Evolutionary conservation across 768 basidiomycete species (phyloP), one percentile per base, ranked within the genome.

Genomic region (Tylopilus cervinicoccineus): DNA sequence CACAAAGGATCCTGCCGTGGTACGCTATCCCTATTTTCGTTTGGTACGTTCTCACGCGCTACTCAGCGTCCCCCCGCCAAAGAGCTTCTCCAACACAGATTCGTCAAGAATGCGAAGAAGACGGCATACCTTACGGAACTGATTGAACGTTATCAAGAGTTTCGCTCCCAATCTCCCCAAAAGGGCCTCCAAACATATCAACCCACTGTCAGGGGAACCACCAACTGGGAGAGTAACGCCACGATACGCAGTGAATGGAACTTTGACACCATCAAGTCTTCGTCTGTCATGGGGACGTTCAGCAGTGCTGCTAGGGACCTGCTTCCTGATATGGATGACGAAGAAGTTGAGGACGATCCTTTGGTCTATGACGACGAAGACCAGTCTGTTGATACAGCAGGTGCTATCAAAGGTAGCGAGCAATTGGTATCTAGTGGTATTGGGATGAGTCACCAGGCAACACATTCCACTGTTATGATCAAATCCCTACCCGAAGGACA

Each of bases 231-330:
- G 56, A 68, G 65, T 41, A 81, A 78, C 51, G 81, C 78, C 38
- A 91, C 93, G 2, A 77, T 95, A 69, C 80, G 81, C 61, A 93
- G 88, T 61, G 93, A 93, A 53, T 98, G 95, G 96, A 91, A 88
- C 64, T 98, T 98, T 64, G 93, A 93, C 58, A 94, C 91, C 2
- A 72, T 93, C 57, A 83, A 76, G 50, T 77, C 86, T 5, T 72
- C 79, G 9, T 76, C 82, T 24, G 81, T 84, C 4, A 86, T 90
- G 81, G 88, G 87, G 34, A 84, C 88, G 3, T 82, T 85, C 62
- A 79, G 83, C 42, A 84, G 78, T 48, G 83, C 86, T 72, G 76
- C 83, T 8, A 81, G 77, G 57, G 86, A 89, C 58, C 68, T 88
- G 20, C 74, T 79, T 68, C 77, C 78, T 24, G 78, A 77, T 43